A percentile compares a stretch with the other conserved stretches of the same genome.
These are phyloP conservation scores for Larix sibirica DNA, from an alignment of 83 land plant genomes.

Conservation along the genomic window DNA sequence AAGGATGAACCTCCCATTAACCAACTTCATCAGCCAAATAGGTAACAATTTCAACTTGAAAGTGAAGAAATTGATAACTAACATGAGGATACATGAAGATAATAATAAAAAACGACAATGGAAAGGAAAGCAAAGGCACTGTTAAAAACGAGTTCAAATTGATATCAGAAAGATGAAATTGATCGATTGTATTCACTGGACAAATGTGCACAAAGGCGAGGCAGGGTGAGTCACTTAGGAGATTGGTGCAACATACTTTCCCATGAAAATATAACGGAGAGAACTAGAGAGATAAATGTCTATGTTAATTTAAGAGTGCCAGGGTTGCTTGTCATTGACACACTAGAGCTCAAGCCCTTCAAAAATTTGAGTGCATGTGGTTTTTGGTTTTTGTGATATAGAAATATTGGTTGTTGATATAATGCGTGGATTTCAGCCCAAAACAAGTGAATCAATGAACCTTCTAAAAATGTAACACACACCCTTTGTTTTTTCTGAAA, in stretches of 20 bases:
- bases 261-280: slow-evolving; percentile 90
- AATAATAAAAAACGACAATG: slow-evolving; percentile 25
- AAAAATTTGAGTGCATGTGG: slow-evolving; percentile 92
- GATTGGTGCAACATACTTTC: slow-evolving; percentile 77
- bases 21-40: slow-evolving; percentile 23
- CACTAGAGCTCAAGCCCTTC: slow-evolving; percentile 97
- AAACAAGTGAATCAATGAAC: slow-evolving; percentile 92
- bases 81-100: slow-evolving; percentile 19
- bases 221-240: slow-evolving; percentile 99
- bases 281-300: slow-evolving; percentile 89
- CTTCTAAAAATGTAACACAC: slow-evolving; percentile 85
- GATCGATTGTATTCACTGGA: slow-evolving; percentile 93
- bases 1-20: slow-evolving; percentile 6
- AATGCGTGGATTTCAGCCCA: slow-evolving; percentile 99
- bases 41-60: slow-evolving; percentile 1
- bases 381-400: slow-evolving; percentile 94
- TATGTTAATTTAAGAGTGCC: slow-evolving; percentile 88
- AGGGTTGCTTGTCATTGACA: slow-evolving; percentile 93
- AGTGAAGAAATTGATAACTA: slow-evolving; percentile 31
- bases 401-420: slow-evolving; percentile 97
- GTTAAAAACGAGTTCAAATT: slow-evolving; percentile 47
- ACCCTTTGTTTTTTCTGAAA: slow-evolving; percentile 25
- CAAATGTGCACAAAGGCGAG: slow-evolving; percentile 99
- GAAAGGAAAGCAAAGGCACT: slow-evolving; percentile 40
- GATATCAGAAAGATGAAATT: slow-evolving; percentile 98